Evolutionary conservation across 768 basidiomycete genomes (phyloP), one percentile per base, ranked within the genome.

Genomic region (Steccherinum ochraceum): DNA sequence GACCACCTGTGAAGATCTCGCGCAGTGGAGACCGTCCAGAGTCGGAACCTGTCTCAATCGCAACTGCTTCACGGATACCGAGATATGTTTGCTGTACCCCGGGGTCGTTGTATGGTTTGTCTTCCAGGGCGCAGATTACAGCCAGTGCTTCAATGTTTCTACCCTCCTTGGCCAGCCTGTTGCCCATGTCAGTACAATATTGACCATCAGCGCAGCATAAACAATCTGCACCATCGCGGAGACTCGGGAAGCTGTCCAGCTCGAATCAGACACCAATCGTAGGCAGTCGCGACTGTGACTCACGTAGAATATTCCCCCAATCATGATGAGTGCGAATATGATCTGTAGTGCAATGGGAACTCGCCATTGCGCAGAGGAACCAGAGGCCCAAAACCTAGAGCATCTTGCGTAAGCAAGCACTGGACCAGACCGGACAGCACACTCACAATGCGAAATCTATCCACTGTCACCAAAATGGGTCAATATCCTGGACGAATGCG

Each of bases 281-380:
- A 18, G 25, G n/a, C 16, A 23, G 23, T 35, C n/a, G 26, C 24
- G 18, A 43, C 41, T 43, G 18, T 23, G 5, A 72, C 79, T 52
- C 58, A 77, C 79, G 58, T 75, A 78, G 45, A 65, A 64, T 13
- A 79, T 73, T 12, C 72, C 71, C 51, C 67, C 56, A 42, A 80
- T 67, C 75, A 82, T 78, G 35, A 79, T 62, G 7, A 83, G 48
- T 0, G 81, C 78, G 20, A 83, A 70, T 20, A 78, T 25, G 40
- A 80, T 79, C 56, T 84, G 81, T 18, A 84, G 59, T 1, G 80
- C 79, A 16, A 84, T 75, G 3, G 83, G 82, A 12, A 79, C 77
- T 53, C 83, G 69, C 82, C 82, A 85, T 61, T 81, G 78, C 0
- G 76, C 75, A 21, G 78, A 77, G 3, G 76, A 76, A 7, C 60